phyloP scores from a whole-genome alignment of 306 rosid species.

The Malus asiatica region DNA sequence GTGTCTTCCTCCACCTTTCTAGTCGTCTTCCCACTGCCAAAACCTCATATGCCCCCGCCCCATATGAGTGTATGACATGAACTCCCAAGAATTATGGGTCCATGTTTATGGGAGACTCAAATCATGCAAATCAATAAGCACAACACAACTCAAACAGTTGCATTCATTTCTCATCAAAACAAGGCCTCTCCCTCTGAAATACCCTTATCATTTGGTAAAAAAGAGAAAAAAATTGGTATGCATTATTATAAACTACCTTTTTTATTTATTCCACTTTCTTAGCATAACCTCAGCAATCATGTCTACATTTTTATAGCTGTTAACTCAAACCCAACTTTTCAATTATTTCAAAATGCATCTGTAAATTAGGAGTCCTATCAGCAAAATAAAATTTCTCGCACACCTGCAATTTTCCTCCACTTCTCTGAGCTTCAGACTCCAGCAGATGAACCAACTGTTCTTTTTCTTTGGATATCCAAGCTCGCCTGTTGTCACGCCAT shows the following conservation, averaged over 20 bases:
- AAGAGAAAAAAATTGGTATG: too few relatives aligned
- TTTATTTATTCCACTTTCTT: too few relatives aligned
- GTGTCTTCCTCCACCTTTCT: too few relatives aligned
- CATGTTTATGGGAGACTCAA: neutral
- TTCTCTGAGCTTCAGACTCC: conserved; percentile 38
- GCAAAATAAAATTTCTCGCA: conserved; percentile 50
- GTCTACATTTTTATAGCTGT: neutral
- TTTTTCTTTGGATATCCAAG: conserved; percentile 62
- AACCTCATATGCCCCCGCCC: too few relatives aligned
- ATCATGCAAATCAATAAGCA: conserved; percentile 10
- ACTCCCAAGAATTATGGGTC: conserved; percentile 17
- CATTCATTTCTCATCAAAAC: conserved; percentile 29
- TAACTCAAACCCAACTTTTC: conserved; percentile 47
- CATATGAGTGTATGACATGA: neutral
- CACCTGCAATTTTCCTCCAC: conserved; percentile 44
- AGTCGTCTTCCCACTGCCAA: too few relatives aligned
- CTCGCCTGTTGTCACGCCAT: conserved; percentile 60
- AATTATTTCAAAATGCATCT: conserved; percentile 89
- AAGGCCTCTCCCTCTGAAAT: conserved; percentile 4
- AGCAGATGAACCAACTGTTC: conserved; percentile 47
- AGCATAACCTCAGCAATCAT: neutral
- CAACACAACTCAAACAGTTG: conserved; percentile 21
- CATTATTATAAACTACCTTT: too few relatives aligned
- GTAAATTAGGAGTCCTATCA: conserved; percentile 50
- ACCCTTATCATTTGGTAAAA: neutral